A percentile compares a stretch with the other conserved stretches of the same genome.
These are phyloP conservation scores for Ammopiptanthus mongolicus DNA, from an alignment of 306 rosid species.

Conservation along the genomic window DNA sequence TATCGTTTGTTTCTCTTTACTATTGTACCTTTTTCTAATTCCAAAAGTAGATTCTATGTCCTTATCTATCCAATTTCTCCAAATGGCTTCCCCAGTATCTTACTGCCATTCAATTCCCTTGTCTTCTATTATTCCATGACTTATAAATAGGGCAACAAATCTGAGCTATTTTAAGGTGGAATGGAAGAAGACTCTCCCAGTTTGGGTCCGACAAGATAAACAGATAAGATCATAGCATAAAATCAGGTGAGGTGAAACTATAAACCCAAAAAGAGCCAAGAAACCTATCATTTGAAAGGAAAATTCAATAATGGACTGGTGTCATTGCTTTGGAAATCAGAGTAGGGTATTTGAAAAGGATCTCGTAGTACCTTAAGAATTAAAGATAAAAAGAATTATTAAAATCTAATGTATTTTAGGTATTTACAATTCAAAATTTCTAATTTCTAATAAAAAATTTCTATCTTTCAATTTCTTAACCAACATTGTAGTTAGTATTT, in stretches of 20 bases:
- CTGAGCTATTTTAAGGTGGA: constrained; percentile 11
- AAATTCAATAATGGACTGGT: neutral
- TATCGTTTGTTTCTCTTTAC: neutral
- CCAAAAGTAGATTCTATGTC: neutral
- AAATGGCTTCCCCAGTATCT: neutral
- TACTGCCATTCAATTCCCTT: neutral
- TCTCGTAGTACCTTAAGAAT: too few relatives aligned
- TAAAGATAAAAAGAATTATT: too few relatives aligned
- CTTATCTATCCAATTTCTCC: neutral
- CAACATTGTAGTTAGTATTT: too few relatives aligned
- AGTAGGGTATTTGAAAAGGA: too few relatives aligned
- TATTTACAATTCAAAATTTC: too few relatives aligned
- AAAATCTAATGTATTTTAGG: too few relatives aligned
- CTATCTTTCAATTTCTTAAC: too few relatives aligned
- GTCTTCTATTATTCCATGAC: neutral
- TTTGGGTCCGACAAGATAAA: constrained; percentile 42
- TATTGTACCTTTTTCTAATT: neutral
- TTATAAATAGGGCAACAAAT: constrained; percentile 19
- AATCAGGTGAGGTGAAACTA: neutral
- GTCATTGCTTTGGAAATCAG: too few relatives aligned
- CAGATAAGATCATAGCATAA: constrained; percentile 34
- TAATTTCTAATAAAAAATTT: too few relatives aligned
- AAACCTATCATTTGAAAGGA: neutral
- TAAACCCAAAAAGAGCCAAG: neutral
- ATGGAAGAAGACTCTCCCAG: neutral